Evolutionary conservation across 2,329 filamentous ascomycete species (phyloP), one percentile per base, ranked within the genome.

Genomic region (Colletotrichum lini): DNA sequence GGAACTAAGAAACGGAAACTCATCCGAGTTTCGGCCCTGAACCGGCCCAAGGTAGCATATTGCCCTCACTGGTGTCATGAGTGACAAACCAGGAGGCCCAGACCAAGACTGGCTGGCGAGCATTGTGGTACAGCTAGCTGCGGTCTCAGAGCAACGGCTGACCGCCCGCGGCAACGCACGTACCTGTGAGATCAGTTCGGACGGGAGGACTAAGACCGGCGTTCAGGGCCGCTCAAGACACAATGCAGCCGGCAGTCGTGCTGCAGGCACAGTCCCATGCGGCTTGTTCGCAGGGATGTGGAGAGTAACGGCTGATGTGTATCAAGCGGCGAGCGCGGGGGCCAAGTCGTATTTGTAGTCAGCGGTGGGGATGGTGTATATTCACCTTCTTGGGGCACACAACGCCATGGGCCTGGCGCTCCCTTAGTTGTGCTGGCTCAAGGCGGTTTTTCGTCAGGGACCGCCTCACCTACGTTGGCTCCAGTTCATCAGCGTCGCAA

Each of bases 121-220:
- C 15, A 9, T 26, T 69, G 16, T 58, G 21, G 52, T 71, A 65
- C 68, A 71, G 57, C 58, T 68, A 71, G 57, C 58, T 68, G 68
- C 58, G 58, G 65, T 71, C 68, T 71, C 68, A 67, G n/a, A 50
- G 44, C 35, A 68, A 21, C 52, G 13, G 45, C 57, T 50, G 67
- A 67, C 56, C 54, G 21, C 56, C 18, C 21, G 16, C 18, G 21
- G 35, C 10, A 12, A 63, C n/a, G 64, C 65, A 71, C 58, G 21
- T 35, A 54, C 40, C 52, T 68, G 68, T 45, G 49, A 35, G 52
- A n/a, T 16, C 52, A 53, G 50, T 54, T 71, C 57, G 58, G 65
- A 71, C 30, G 68, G 40, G 21, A n/a, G 16, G 59, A 45, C 68
- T 44, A 68, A 71, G 65, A 68, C 65, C 68, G 68, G 47, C 65